These are phyloP conservation scores for Calocera viscosa DNA, from an alignment of 768 basidiomycete species.

Conservation along the genomic window DNA sequence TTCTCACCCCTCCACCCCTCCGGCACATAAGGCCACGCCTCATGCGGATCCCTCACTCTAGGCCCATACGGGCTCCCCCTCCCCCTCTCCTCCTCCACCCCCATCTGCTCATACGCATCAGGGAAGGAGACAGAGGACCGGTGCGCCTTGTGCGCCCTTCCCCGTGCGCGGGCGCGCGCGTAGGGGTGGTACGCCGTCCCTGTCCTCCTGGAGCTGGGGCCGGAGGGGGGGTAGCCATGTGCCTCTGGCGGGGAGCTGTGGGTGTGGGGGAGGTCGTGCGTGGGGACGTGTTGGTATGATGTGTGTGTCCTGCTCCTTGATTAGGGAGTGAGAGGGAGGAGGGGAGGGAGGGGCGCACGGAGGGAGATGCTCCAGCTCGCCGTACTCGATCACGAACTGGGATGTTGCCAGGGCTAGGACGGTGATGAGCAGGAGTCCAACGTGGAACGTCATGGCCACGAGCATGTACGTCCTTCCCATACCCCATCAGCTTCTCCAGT, in stretches of 20 bases:
- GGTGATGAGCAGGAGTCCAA: background rate
- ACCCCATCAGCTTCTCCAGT: background rate
- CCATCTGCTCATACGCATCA: background rate
- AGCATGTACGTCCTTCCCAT: background rate
- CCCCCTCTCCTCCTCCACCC: background rate
- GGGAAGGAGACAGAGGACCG: background rate
- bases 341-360: background rate
- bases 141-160: background rate
- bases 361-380: background rate
- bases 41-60: background rate
- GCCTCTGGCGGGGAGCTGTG: background rate
- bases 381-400: background rate
- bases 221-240: background rate
- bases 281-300: background rate
- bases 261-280: background rate
- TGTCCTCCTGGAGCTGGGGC: background rate
- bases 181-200: background rate
- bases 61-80: background rate
- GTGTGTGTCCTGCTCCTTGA: background rate
- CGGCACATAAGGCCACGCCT: background rate
- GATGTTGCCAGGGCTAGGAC: background rate
- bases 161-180: background rate
- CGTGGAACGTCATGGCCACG: conserved; percentile 1
- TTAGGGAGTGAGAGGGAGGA: background rate
- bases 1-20: background rate